Evolutionary conservation across 1,139 yeast species (phyloP), one percentile per base, ranked within the genome.

Genomic region (Arxiozyma bovina): DNA sequence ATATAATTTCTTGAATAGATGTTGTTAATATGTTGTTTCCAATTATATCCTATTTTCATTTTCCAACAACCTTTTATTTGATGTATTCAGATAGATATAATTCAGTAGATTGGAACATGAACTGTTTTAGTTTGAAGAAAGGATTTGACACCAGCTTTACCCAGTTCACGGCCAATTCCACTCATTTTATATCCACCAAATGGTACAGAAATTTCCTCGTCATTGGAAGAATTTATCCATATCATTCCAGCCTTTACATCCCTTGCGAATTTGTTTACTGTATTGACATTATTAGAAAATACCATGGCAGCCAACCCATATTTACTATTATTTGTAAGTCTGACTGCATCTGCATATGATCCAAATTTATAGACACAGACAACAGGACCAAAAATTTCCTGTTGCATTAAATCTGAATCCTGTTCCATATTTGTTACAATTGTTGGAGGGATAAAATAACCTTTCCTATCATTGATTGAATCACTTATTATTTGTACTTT

Each of bases 371-470:
- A 75, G 53, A 86, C 76, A n/a, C 87, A 80, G 50, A 85, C 89
- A 43, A 89, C 96, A n/a, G 97, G 96, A 40, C 97, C 96, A 67
- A 90, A 90, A 62, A 90, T 88, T 73, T 85, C 93, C 61, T 85
- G 90, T 64, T 73, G 75, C 55, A 80, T 83, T 61, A 85, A 79
- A 60, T 73, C 73, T 78, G 82, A 81, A 53, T 76, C 72, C 65
- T 77, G 82, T 46, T 72, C 75, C 55, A 84, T 87, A 65, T 82
- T 81, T 45, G 79, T 77, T 63, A 85, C 83, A 58, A 85, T 77
- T 21, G 89, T 83, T 68, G 91, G 93, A 61, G 82, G 78, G 56
- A 85, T 73, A 61, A 77, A 85, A 73, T 70, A 84, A 53, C 90
- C 89, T 61, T 74, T 74, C 61, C 57, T 66, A 18, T 48, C 46